phyloP scores from a whole-genome alignment of 306 rosid species.

The Vicia sativa region DNA sequence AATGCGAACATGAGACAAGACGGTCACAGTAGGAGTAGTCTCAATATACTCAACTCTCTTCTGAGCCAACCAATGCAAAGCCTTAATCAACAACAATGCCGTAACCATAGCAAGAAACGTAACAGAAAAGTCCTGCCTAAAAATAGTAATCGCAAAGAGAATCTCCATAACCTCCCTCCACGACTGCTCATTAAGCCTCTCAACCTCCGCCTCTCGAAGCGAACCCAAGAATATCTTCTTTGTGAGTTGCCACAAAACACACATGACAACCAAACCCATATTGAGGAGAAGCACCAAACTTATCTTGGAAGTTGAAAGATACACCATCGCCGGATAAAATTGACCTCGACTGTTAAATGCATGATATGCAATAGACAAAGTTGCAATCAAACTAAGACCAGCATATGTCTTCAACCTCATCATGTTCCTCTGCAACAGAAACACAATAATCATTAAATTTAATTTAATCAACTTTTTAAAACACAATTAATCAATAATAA shows the following conservation, averaged over 20 bases:
- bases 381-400: slow-evolving; percentile 82
- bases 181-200: slow-evolving; percentile 96
- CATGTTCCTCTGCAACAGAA: slow-evolving; percentile 52
- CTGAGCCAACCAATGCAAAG: slow-evolving; percentile 98
- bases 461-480: slow-evolving; percentile 27
- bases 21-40: slow-evolving; percentile 89
- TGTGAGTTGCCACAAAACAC: slow-evolving; percentile 84
- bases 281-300: slow-evolving; percentile 92
- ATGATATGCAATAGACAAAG: slow-evolving; percentile 84
- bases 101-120: slow-evolving; percentile 93
- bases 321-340: slow-evolving; percentile 96
- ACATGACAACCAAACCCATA: slow-evolving; percentile 92
- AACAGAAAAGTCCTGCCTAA: slow-evolving; percentile 95
- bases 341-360: slow-evolving; percentile 94
- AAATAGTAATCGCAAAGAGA: slow-evolving; percentile 91
- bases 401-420: slow-evolving; percentile 91
- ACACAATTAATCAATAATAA: slow-evolving; percentile 3
- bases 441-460: slow-evolving; percentile 19
- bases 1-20: slow-evolving; percentile 79
- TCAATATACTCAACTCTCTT: slow-evolving; percentile 98
- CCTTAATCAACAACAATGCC: slow-evolving; percentile 78
- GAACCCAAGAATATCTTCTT: slow-evolving; percentile 83
- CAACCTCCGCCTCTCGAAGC: slow-evolving; percentile 97
- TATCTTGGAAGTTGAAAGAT: slow-evolving; percentile 95
- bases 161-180: slow-evolving; percentile 99